Percentiles rank a stretch among this genome's conserved stretches.
These are phyloP conservation scores for Nemania sp. DNA, from an alignment of 2,329 filamentous ascomycete species.

Conservation along the genomic window DNA sequence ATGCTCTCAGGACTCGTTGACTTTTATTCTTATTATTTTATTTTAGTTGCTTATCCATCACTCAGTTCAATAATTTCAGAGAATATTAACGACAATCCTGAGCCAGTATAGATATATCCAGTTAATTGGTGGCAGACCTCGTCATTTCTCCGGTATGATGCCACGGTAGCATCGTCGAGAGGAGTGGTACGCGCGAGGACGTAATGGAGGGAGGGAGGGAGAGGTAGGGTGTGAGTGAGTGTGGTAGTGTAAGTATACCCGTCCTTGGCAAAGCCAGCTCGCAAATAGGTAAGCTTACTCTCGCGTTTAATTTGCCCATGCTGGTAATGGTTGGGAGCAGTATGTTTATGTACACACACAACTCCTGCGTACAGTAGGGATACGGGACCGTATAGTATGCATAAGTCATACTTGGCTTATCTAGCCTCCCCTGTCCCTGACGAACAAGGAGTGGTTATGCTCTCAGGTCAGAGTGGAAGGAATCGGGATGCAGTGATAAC, in stretches of 20 bases:
- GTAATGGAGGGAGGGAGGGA: too few species aligned
- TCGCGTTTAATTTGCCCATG: conserved; percentile 2
- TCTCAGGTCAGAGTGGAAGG: conserved; percentile 1
- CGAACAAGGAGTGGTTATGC: neutral
- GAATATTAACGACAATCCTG: neutral
- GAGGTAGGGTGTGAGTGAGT: too few species aligned
- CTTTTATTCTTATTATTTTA: too few species aligned
- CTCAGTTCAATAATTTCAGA: neutral
- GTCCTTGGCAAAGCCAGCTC: conserved; percentile 12
- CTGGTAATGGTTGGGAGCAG: conserved; percentile 1
- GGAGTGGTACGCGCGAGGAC: conserved; percentile 5
- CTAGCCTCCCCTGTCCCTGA: neutral
- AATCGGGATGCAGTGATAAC: conserved; percentile 3
- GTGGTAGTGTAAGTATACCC: too few species aligned
- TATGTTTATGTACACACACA: neutral
- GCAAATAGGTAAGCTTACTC: conserved; percentile 22
- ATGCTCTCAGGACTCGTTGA: too few species aligned
- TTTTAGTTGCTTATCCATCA: neutral
- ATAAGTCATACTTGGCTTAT: conserved; percentile 1
- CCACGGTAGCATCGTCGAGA: conserved; percentile 10
- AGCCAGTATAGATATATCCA: neutral
- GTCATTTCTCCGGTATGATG: conserved; percentile 1
- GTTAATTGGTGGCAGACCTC: neutral
- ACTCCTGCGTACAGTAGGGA: neutral
- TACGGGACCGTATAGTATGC: conserved; percentile 3